Percentiles rank a stretch among this genome's conserved stretches.
phyloP scores from a whole-genome alignment of 495 filamentous ascomycete genomes.

The Bombardia bombarda region DNA sequence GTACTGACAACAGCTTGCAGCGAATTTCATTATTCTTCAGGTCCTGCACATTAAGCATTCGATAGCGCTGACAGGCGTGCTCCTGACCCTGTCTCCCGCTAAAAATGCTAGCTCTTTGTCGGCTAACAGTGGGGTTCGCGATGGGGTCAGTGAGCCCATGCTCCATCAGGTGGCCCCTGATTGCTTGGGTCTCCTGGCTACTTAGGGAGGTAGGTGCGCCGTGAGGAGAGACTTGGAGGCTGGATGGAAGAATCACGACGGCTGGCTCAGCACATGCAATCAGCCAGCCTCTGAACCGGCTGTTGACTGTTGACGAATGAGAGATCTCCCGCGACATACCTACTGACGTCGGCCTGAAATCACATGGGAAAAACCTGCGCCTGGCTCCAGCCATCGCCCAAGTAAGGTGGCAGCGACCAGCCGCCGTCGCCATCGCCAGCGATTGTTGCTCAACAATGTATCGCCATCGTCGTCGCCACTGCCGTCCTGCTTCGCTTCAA shows the following conservation, averaged over 20 bases:
- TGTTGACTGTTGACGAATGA: conserved; percentile 3
- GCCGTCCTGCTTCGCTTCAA: neutral
- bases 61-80: too few relatives aligned
- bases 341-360: conserved; percentile 8
- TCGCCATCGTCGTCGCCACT: conserved; percentile 1
- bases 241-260: too few relatives aligned
- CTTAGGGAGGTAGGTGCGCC: too few relatives aligned
- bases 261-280: neutral
- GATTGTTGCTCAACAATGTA: conserved; percentile 6
- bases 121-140: neutral
- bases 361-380: conserved; percentile 9
- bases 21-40: too few relatives aligned
- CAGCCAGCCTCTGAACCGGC: neutral
- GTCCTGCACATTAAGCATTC: too few relatives aligned
- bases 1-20: too few relatives aligned
- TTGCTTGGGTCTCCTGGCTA: neutral
- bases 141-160: too few relatives aligned
- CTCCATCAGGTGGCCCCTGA: too few relatives aligned
- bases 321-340: neutral
- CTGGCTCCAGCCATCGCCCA: neutral
- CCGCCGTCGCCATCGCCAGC: neutral
- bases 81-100: too few relatives aligned
- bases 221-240: too few relatives aligned
- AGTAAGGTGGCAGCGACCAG: neutral
- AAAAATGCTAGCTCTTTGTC: neutral